Percentiles rank a stretch among this genome's conserved stretches.
phyloP scores from a whole-genome alignment of 768 basidiomycete species.

The Amanita brunnescens region DNA sequence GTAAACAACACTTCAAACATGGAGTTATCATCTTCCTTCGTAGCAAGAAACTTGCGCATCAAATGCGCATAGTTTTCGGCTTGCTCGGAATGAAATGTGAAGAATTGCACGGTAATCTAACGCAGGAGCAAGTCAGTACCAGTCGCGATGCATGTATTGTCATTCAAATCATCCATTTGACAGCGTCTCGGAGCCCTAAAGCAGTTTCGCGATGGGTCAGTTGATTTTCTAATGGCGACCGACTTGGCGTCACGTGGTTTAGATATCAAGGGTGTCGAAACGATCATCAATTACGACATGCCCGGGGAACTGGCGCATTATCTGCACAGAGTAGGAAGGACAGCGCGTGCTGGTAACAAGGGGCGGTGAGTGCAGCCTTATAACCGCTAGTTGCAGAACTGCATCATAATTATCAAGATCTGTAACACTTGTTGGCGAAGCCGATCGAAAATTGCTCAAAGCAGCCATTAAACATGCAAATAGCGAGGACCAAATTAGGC shows the following conservation, averaged over 20 bases:
- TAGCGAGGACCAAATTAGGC: slow-evolving; percentile 73
- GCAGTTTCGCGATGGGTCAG: slow-evolving; percentile 76
- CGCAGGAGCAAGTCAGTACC: slow-evolving; percentile 80
- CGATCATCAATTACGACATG: slow-evolving; percentile 99
- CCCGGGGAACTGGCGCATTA: slow-evolving; percentile 89
- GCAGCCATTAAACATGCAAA: slow-evolving; percentile 85
- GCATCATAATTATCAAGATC: slow-evolving; percentile 41
- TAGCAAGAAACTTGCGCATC: slow-evolving; percentile 96
- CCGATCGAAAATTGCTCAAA: slow-evolving; percentile 94
- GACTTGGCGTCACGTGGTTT: slow-evolving; percentile 93
- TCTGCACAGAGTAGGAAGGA: slow-evolving; percentile 94
- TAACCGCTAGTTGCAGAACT: neutral
- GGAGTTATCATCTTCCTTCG: slow-evolving; percentile 89
- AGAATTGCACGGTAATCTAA: slow-evolving; percentile 91
- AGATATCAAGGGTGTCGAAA: slow-evolving; percentile 96
- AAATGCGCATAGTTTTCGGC: slow-evolving; percentile 90
- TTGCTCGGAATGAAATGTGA: slow-evolving; percentile 83
- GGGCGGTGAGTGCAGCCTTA: slow-evolving; percentile 57
- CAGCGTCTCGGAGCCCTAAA: slow-evolving; percentile 84
- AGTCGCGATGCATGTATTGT: neutral
- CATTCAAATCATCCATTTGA: slow-evolving; percentile 1
- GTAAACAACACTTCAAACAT: slow-evolving; percentile 79
- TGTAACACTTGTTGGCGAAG: slow-evolving; percentile 91
- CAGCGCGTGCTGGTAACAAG: slow-evolving; percentile 88
- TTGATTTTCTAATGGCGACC: slow-evolving; percentile 94